Conservation (phyloP, 78 protist genomes). For the Speleostelium caveatum region DNA sequence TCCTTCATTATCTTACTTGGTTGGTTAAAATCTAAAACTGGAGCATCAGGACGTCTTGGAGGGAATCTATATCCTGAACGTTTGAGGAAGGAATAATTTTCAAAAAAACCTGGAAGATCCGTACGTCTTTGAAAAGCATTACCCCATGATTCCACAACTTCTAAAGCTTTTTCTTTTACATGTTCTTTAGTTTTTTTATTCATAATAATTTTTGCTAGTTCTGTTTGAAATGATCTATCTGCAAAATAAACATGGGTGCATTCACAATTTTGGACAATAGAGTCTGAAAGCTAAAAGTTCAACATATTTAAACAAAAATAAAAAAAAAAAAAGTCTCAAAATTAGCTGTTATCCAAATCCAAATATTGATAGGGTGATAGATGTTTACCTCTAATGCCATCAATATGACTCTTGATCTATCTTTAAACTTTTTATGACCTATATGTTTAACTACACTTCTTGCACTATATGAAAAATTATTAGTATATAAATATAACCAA, state of each 20-base stretch:
- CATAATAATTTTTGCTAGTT: conserved; percentile 47
- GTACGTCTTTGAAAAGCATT: conserved; percentile 41
- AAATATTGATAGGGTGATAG: neutral
- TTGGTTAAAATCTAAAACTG: conserved; percentile 41
- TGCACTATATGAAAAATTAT: conserved; percentile 25
- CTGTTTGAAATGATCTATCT: conserved; percentile 61
- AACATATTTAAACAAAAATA: too few species aligned
- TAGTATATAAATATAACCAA: neutral
- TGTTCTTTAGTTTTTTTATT: conserved; percentile 63
- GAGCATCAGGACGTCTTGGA: conserved; percentile 58
- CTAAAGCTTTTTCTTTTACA: conserved; percentile 75
- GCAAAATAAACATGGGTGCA: conserved; percentile 73
- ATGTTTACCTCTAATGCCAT: conserved; percentile 55
- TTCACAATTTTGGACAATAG: conserved; percentile 55
- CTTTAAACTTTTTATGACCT: conserved; percentile 42
- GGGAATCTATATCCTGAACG: conserved; percentile 71
- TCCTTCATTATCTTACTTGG: neutral
- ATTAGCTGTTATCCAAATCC: neutral
- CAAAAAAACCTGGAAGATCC: conserved; percentile 65
- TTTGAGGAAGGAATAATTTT: conserved; percentile 42
- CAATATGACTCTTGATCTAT: conserved; percentile 68
- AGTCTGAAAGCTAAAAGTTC: too few species aligned
- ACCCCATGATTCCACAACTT: conserved; percentile 62
- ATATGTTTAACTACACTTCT: conserved; percentile 63
- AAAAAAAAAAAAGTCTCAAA: neutral